phyloP scores from a whole-genome alignment of 2,329 filamentous ascomycete species.

The Bimuria novae-zelandiae region DNA sequence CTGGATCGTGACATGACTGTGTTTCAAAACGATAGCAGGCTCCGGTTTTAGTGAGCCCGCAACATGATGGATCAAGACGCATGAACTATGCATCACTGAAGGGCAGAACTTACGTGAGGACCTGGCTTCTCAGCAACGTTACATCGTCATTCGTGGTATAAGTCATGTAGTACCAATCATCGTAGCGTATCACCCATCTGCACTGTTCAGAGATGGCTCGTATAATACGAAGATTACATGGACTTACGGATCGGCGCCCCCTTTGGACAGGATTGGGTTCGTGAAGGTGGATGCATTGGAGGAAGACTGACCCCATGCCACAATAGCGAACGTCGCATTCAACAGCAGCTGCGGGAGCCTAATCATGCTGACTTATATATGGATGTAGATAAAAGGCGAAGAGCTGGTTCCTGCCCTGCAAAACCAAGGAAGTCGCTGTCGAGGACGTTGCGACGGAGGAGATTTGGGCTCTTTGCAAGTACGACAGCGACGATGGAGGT shows the following conservation, averaged over 20 bases:
- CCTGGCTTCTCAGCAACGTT: constrained; percentile 48
- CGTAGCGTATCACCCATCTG: constrained; percentile 50
- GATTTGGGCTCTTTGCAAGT: too few species aligned
- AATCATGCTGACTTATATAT: constrained; percentile 21
- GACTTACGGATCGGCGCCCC: constrained; percentile 53
- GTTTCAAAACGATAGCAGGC: too few species aligned
- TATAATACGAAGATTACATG: too few species aligned
- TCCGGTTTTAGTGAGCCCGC: too few species aligned
- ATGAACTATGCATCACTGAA: too few species aligned
- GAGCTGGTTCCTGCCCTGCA: too few species aligned
- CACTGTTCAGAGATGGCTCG: too few species aligned
- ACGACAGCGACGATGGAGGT: too few species aligned
- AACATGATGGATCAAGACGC: too few species aligned
- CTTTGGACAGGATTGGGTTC: constrained; percentile 50
- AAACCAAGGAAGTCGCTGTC: too few species aligned
- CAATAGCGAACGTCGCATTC: constrained; percentile 21
- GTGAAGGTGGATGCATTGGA: constrained; percentile 44
- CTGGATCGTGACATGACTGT: too few species aligned
- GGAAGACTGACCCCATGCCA: constrained; percentile 25
- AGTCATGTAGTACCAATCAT: constrained; percentile 52
- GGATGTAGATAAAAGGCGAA: neutral
- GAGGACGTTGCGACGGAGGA: too few species aligned
- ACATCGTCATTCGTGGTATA: constrained; percentile 52
- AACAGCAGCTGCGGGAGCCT: constrained; percentile 16
- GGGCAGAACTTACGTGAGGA: constrained; percentile 41